Conservation (phyloP, 768 basidiomycete genomes). For the Rhodotorula graminis region DNA sequence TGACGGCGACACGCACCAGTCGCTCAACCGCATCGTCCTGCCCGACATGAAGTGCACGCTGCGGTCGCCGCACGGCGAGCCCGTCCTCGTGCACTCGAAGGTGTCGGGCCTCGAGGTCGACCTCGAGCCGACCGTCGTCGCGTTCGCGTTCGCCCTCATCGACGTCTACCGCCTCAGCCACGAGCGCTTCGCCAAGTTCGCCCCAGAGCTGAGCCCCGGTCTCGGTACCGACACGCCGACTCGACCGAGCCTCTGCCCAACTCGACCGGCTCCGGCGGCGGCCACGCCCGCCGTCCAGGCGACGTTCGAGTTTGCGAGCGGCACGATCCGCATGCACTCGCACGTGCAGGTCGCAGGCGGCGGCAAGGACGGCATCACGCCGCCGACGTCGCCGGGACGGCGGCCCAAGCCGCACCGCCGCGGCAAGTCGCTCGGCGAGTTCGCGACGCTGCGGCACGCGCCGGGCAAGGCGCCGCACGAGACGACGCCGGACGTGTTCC, state of each 20-base stretch:
- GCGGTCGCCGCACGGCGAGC: constrained; percentile 50
- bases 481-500: constrained; percentile 29
- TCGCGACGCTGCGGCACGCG: not conserved
- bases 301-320: constrained; percentile 72
- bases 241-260: no score
- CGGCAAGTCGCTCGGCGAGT: constrained; percentile 13
- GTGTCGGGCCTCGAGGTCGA: constrained; percentile 83
- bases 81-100: constrained; percentile 56
- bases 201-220: not conserved
- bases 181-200: constrained; percentile 57
- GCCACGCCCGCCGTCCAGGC: constrained; percentile 2
- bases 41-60: constrained; percentile 55
- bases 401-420: constrained; percentile 7
- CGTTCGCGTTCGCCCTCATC: constrained; percentile 71
- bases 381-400: not conserved
- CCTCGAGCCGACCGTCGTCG: constrained; percentile 72
- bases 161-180: constrained; percentile 77
- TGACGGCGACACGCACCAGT: constrained; percentile 56
- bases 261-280: not conserved
- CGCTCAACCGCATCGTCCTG: constrained; percentile 19
- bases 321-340: constrained; percentile 52
- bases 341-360: no score
- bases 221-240: no score
- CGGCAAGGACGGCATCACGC: not conserved
- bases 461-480: not conserved